phyloP scores from a whole-genome alignment of 2,329 filamentous ascomycete species.

The Sphaerulina vaccinii region DNA sequence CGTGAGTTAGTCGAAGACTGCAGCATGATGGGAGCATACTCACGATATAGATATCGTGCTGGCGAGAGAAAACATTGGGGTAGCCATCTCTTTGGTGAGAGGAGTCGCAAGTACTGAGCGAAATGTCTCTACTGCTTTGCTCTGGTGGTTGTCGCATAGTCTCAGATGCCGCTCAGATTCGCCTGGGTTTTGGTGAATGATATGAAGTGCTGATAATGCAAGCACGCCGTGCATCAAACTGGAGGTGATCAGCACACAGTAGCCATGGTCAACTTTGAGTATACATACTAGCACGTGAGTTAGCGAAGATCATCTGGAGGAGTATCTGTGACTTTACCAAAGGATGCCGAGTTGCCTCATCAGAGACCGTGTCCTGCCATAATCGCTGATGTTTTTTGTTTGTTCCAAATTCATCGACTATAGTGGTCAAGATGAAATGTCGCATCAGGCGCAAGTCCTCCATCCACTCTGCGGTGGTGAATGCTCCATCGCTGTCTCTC shows the following conservation, averaged over 20 bases:
- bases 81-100: slow-evolving; percentile 9
- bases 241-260: too few species aligned
- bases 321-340: slow-evolving; percentile 15
- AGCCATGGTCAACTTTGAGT: too few species aligned
- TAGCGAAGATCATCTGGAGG: too few species aligned
- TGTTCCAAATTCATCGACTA: slow-evolving; percentile 9
- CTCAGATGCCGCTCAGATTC: slow-evolving; percentile 10
- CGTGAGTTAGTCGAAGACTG: neutral
- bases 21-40: neutral
- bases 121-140: slow-evolving; percentile 15
- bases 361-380: slow-evolving; percentile 17
- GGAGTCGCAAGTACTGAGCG: slow-evolving; percentile 8
- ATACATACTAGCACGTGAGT: too few species aligned
- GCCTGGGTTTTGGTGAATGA: slow-evolving; percentile 8
- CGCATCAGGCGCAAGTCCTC: slow-evolving; percentile 17
- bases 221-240: slow-evolving; percentile 20
- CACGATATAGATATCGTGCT: slow-evolving; percentile 18
- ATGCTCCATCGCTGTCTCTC: neutral
- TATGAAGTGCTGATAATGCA: slow-evolving; percentile 17
- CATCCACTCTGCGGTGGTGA: slow-evolving; percentile 17
- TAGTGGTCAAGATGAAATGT: slow-evolving; percentile 14
- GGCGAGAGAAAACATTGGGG: slow-evolving; percentile 17
- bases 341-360: slow-evolving; percentile 15
- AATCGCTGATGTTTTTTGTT: slow-evolving; percentile 10
- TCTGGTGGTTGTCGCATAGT: slow-evolving; percentile 18